phyloP scores from a whole-genome alignment of 805 yeast genomes.

The Martiniozyma abietophila region DNA sequence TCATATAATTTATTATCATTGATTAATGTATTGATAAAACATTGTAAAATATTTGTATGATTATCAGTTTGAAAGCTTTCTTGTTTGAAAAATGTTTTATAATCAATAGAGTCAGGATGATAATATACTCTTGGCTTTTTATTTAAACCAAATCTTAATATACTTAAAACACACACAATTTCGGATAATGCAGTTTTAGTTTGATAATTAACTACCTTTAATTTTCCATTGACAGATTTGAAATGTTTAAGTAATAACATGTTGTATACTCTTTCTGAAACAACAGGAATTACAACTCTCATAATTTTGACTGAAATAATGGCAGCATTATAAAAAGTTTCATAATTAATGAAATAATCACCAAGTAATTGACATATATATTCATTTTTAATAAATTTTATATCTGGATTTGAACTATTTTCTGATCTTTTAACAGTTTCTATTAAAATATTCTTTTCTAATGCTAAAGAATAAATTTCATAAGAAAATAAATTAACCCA shows the following conservation, averaged over 20 bases:
- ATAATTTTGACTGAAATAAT: constrained; percentile 6
- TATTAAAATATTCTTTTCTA: constrained; percentile 8
- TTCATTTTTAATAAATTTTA: constrained; percentile 4
- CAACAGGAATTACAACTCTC: constrained; percentile 9
- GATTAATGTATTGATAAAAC: constrained; percentile 14
- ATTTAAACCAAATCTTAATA: constrained; percentile 13
- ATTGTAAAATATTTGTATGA: constrained; percentile 14
- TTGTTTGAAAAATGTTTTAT: constrained; percentile 4
- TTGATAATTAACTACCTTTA: constrained; percentile 11
- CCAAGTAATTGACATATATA: constrained; percentile 12
- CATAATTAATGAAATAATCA: constrained; percentile 14
- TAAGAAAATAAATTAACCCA: constrained; percentile 9
- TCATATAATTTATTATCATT: constrained; percentile 12
- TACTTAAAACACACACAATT: constrained; percentile 16
- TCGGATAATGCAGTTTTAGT: constrained; percentile 16
- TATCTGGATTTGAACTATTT: constrained; percentile 1
- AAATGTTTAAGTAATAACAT: constrained; percentile 11
- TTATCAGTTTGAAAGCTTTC: constrained; percentile 11
- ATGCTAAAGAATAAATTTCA: constrained; percentile 7
- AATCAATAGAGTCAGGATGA: constrained; percentile 5
- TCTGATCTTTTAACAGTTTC: constrained; percentile 2
- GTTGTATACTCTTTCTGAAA: constrained; percentile 12
- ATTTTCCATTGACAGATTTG: constrained; percentile 3
- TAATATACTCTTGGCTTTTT: constrained; percentile 3
- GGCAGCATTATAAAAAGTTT: constrained; percentile 3